These are phyloP conservation scores for Globisporangium abappressorium DNA, from an alignment of 352 stramenopile genomes.

Conservation along the genomic window DNA sequence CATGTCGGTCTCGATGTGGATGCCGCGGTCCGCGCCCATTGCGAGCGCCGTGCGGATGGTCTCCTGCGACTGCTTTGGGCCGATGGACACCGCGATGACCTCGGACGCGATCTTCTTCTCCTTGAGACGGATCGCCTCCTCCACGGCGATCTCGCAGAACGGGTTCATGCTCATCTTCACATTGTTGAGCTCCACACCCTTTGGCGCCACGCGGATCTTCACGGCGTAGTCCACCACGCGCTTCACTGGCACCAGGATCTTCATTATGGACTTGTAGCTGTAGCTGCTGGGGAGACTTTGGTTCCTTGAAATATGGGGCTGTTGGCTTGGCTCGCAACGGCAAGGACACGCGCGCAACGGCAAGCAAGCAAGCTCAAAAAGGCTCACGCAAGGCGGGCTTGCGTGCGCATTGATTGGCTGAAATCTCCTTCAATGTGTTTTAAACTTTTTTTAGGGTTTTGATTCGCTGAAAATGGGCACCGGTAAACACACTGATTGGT, in stretches of 20 bases:
- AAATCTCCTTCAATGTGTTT: neutral
- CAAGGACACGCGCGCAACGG: slow-evolving; percentile 1
- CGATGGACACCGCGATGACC: slow-evolving; percentile 96
- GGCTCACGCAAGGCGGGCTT: neutral
- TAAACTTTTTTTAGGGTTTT: neutral
- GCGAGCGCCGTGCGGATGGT: slow-evolving; percentile 94
- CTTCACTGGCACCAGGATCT: slow-evolving; percentile 97
- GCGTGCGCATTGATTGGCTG: neutral
- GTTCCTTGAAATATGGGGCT: neutral
- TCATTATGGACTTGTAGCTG: slow-evolving; percentile 30
- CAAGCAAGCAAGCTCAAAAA: neutral
- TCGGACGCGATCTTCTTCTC: slow-evolving; percentile 95
- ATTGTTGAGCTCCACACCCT: slow-evolving; percentile 96
- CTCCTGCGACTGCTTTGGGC: slow-evolving; percentile 96
- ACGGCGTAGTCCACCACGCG: slow-evolving; percentile 98
- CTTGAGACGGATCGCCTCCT: slow-evolving; percentile 98
- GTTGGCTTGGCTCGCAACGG: neutral
- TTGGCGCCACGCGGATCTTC: slow-evolving; percentile 95
- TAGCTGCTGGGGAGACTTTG: neutral
- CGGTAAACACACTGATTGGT: slow-evolving; percentile 8
- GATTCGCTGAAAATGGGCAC: slow-evolving; percentile 18
- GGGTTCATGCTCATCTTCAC: slow-evolving; percentile 99
- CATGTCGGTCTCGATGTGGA: slow-evolving; percentile 96
- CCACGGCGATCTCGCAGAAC: slow-evolving; percentile 98
- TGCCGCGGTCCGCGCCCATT: slow-evolving; percentile 94